Conservation (phyloP, 352 stramenopile genomes). For the Globisporangium polare region DNA sequence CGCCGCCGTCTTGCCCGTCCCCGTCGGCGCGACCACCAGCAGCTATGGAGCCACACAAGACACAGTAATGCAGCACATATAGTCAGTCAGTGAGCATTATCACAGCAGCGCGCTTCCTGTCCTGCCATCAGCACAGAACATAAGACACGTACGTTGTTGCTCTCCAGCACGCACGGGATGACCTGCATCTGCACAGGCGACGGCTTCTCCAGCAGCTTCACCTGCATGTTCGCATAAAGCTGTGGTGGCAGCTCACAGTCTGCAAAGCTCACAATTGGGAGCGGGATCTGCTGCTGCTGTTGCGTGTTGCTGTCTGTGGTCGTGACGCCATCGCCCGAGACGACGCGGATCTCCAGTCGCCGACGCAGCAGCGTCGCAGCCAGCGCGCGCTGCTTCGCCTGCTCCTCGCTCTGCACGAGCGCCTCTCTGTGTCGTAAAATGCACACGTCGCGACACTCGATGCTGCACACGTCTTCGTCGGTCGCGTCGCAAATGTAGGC, state of each 20-base stretch:
- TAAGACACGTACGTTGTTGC: conserved; percentile 31
- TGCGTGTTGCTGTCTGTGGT: conserved; percentile 3
- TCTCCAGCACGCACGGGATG: conserved; percentile 42
- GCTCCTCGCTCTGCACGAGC: background rate
- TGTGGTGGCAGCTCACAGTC: conserved; percentile 21
- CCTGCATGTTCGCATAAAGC: conserved; percentile 38
- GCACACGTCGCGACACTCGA: conserved; percentile 65
- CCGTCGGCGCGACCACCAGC: conserved; percentile 55
- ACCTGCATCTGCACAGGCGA: conserved; percentile 79
- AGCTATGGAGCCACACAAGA: conserved; percentile 23
- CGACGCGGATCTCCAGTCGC: conserved; percentile 33
- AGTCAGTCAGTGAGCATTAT: background rate
- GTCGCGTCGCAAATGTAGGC: conserved; percentile 81
- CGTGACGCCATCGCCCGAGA: background rate
- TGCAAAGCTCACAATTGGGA: conserved; percentile 20
- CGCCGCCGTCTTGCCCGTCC: conserved; percentile 66
- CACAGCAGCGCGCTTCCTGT: background rate
- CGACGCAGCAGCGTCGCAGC: conserved; percentile 19
- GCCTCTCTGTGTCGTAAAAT: conserved; percentile 14
- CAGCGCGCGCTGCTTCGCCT: conserved; percentile 4
- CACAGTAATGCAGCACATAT: no score
- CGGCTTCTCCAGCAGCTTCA: conserved; percentile 29
- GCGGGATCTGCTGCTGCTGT: conserved; percentile 7
- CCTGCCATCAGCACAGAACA: background rate
- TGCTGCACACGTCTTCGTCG: conserved; percentile 80